Base-by-base conservation (phyloP, 495 filamentous ascomycete genomes). In the Pyrenopolyporus hunteri region DNA sequence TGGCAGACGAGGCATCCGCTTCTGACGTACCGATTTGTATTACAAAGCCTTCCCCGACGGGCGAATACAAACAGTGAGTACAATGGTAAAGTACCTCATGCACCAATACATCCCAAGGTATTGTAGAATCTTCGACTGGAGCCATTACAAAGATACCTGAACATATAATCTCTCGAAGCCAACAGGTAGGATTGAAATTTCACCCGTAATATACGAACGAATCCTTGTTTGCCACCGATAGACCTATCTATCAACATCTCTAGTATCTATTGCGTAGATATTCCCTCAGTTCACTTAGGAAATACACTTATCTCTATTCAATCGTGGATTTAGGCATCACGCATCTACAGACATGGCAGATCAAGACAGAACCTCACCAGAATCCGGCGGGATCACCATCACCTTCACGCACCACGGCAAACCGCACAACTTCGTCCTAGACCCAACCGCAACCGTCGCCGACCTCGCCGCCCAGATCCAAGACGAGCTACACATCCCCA, bases 391-490 rank as follows among this genome's bases (percentile, higher is more conserved):
- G 31, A 66, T 81, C 47, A 69, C 69, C 59, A 70, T 89, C 16
- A 80, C 73, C 16, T 67, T 90, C 50, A 74, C 77, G 55, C 82
- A 90, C 71, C 85, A 86, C 68, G 82, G 83, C 19, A 73, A 72
- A 7, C 57, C 72, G 6, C 73, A 80, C 43, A 75, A 71, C 22
- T 70, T 83, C 49, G 59, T 70, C 16, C 75, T 85, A 56, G 54
- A 74, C 5, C 46, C 69, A 6, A 66, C 75, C 54, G 74, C 82
- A 20, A 87, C 83, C 6, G 73, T 87, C 42, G 44, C 80, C 70
- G 87, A 91, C 75, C 87, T 94, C 57, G 79, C 83, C 20, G 51
- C 74, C 46, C 64, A 70, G 20, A 80, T 90, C 60, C 71, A 84
- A 44, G 63, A 69, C 19, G 69, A 64, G 22, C 79, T 93, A 23